Conservation (phyloP, 139 green algal genomes). For the Micractinium sp. region DNA sequence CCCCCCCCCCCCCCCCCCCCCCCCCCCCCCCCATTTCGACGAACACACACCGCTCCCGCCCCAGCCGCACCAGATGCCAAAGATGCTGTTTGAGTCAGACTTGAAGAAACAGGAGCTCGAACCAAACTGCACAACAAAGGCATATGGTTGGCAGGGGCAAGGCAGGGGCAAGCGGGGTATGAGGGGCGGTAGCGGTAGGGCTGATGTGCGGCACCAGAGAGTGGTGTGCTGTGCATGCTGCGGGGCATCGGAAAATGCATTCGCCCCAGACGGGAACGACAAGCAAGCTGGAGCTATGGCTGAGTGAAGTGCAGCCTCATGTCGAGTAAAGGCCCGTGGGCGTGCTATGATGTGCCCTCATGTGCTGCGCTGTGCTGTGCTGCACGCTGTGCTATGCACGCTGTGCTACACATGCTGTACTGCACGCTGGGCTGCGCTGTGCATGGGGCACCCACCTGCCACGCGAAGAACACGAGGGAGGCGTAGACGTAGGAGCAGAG, state of each 20-base stretch:
- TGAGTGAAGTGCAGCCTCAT: no score
- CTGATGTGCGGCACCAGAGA: no score
- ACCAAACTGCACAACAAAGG: conserved; percentile 19
- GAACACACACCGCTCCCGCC: no score
- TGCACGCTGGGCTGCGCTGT: neutral
- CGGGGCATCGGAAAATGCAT: neutral
- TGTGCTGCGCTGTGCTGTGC: no score
- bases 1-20: no score
- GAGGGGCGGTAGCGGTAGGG: neutral
- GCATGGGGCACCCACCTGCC: neutral
- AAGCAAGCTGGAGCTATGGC: no score
- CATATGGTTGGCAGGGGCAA: neutral
- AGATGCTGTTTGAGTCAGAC: neutral
- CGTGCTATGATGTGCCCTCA: no score
- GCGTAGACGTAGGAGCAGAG: conserved; percentile 24
- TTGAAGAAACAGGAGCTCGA: conserved; percentile 11
- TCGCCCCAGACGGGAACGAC: no score
- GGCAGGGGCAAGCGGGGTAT: neutral
- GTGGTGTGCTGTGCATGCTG: neutral
- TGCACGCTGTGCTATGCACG: neutral
- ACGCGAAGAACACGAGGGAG: neutral
- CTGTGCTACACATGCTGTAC: neutral
- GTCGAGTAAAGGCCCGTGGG: no score
- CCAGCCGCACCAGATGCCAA: neutral
- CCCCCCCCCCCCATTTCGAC: no score